A percentile compares a stretch with the other conserved stretches of the same genome.
These are phyloP conservation scores for Citrus sinensis DNA, from an alignment of 345 rosid species.

Conservation along the genomic window DVS_A1.0 CM039168.1:29141501-29142000, in stretches of 20 bases:
- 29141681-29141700: constrained; percentile 72
- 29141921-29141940: background rate
- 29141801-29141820: background rate
- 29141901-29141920: background rate
- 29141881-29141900: background rate
- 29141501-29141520: constrained; percentile 89
- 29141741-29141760: constrained; percentile 26
- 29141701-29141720: constrained; percentile 73
- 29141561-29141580: constrained; percentile 69
- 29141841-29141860: background rate
- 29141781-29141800: constrained; percentile 8
- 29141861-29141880: background rate
- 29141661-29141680: constrained; percentile 59
- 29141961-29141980: background rate
- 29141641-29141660: constrained; percentile 73
- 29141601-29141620: constrained; percentile 65
- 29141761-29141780: constrained; percentile 20
- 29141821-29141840: background rate
- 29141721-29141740: constrained; percentile 52
- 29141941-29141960: constrained; percentile 8
- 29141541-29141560: constrained; percentile 59
- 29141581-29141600: constrained; percentile 60
- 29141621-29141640: constrained; percentile 66
- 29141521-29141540: constrained; percentile 70
- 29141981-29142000: background rate